Evolutionary conservation across 208 protist genomes (phyloP), one percentile per base, ranked within the genome.

Genomic region (Trypanosoma platydactyli): DNA sequence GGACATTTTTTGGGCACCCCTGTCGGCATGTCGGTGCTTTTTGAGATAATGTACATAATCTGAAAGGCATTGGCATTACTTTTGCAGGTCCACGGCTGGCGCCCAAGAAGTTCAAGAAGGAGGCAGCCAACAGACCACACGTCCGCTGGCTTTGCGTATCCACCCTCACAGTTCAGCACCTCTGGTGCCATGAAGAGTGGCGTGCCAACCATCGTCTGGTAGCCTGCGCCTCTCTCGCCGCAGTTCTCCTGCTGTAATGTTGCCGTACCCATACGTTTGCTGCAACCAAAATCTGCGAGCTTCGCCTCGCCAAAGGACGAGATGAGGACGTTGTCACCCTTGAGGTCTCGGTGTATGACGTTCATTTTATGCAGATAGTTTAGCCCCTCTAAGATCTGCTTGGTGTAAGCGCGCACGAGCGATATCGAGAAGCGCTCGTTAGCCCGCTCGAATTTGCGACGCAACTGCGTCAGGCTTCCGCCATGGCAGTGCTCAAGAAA

Each of bases 231-330:
- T 3, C 24, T 58, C 24, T 64, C 38, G 33, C 33, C 46, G 50
- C 55, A 38, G 50, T 41, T 62, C 59, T 68, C 16, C 29, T 57
- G 61, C 24, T 69, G 52, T 44, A 75, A 38, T 11, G 71, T 74
- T 4, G 49, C 55, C 1, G 80, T 83, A 16, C 80, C 86, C 12
- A 96, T 68, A 9, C 94, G 86, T 62, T 95, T 97, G 68, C 89
- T 95, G 45, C 90, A 95, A 6, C 94, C 94, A 83, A 98, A 98
- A 67, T 98, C 96, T 3, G 95, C 91, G 18, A 98, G 81, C 78
- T 98, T 98, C 5, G 95, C 89, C 54, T 93, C 79, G 25, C 94
- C 95, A 0, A 79, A 67, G 1, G 89, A 76, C 40, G 78, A 91
- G 57, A 97, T 89, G 46, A 97, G 79, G 35, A 97, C 88, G 66